phyloP scores from a whole-genome alignment of 202 grass and related monocot species.

The Digitaria exilis region DNA sequence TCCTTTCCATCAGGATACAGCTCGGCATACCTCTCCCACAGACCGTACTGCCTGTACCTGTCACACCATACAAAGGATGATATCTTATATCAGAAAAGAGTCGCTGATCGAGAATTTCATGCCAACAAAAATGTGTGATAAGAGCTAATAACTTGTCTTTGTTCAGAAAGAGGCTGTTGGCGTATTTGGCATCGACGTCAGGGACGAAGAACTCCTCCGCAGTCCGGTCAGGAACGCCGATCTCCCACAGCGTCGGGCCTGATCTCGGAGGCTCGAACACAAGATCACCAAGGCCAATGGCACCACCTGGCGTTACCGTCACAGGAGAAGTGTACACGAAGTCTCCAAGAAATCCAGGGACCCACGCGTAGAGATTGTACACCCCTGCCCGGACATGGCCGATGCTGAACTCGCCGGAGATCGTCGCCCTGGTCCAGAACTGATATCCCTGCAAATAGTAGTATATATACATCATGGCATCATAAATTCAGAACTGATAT shows the following conservation, averaged over 20 bases:
- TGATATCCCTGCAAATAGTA: slow-evolving; percentile 22
- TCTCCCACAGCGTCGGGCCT: slow-evolving; percentile 72
- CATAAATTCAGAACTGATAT: background rate
- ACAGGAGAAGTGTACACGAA: slow-evolving; percentile 46
- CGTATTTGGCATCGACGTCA: slow-evolving; percentile 49
- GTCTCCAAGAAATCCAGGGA: slow-evolving; percentile 64
- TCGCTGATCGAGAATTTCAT: background rate
- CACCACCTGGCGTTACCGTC: slow-evolving; percentile 31
- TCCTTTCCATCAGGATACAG: slow-evolving; percentile 53
- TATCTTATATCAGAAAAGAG: background rate
- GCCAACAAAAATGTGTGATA: background rate
- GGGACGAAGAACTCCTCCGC: slow-evolving; percentile 74
- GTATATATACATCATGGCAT: background rate
- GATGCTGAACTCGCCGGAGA: slow-evolving; percentile 44
- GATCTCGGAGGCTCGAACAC: slow-evolving; percentile 56
- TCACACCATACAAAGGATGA: background rate
- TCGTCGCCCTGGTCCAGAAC: slow-evolving; percentile 47
- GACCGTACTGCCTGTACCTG: slow-evolving; percentile 67
- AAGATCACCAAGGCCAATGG: slow-evolving; percentile 43
- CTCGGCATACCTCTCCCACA: slow-evolving; percentile 68
- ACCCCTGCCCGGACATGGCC: slow-evolving; percentile 39
- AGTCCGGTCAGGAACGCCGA: slow-evolving; percentile 65
- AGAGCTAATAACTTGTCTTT: slow-evolving; percentile 36
- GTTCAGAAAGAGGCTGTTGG: slow-evolving; percentile 42
- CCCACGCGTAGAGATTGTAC: slow-evolving; percentile 75